phyloP scores from a whole-genome alignment of 2,329 filamentous ascomycete species.

The Diaporthe amygdali region DNA sequence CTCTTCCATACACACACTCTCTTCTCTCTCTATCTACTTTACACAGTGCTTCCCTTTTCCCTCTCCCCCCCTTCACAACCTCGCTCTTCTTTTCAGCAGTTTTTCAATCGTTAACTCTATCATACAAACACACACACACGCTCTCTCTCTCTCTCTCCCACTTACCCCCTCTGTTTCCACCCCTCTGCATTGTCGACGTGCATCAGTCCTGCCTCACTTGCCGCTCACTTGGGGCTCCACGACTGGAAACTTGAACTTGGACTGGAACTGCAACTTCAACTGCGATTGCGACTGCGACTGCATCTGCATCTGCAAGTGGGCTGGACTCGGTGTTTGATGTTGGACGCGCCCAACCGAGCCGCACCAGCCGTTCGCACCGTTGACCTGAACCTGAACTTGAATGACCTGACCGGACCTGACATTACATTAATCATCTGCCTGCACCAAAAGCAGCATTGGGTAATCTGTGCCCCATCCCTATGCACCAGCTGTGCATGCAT shows the following conservation, averaged over 20 bases:
- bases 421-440: conserved; percentile 3
- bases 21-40: background rate
- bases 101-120: background rate
- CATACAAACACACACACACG: background rate
- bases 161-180: background rate
- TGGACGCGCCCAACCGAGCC: background rate
- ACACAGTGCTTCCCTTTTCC: background rate
- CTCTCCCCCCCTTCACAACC: background rate
- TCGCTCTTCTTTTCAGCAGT: background rate
- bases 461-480: background rate
- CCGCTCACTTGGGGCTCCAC: background rate
- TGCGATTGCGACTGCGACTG: background rate
- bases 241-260: background rate
- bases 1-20: background rate
- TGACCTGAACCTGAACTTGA: background rate
- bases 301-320: background rate
- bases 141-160: background rate
- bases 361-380: background rate
- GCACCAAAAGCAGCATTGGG: background rate
- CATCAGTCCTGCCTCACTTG: conserved; percentile 18
- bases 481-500: background rate
- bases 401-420: background rate
- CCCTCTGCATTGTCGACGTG: background rate
- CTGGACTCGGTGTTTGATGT: background rate
- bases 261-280: background rate